Conservation (phyloP, 2,329 filamentous ascomycete species). For the Cladophialophora chaetospira region DNA sequence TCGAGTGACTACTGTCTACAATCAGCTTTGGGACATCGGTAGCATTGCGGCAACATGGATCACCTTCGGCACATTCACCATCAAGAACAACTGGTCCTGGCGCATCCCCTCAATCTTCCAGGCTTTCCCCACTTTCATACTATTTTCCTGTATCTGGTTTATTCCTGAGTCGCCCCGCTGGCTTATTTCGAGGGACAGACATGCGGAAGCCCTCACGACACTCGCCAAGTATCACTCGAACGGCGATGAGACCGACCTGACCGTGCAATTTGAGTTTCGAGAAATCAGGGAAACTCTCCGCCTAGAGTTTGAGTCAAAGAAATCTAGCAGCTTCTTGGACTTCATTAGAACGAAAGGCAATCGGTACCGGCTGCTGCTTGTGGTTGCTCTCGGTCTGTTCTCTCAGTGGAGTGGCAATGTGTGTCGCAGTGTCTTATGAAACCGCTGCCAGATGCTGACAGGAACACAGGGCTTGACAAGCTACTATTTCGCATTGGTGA, state of each 20-base stretch:
- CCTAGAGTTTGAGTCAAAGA: constrained; percentile 52
- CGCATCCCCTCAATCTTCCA: constrained; percentile 68
- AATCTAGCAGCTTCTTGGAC: constrained; percentile 57
- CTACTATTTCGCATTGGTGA: constrained; percentile 39
- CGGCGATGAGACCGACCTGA: constrained; percentile 42
- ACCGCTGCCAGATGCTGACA: not conserved
- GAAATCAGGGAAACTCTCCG: constrained; percentile 67
- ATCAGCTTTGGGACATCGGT: constrained; percentile 57
- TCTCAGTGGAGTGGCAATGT: constrained; percentile 55
- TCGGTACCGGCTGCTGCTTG: constrained; percentile 56
- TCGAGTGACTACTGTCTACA: constrained; percentile 54
- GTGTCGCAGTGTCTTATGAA: constrained; percentile 36
- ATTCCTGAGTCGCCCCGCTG: constrained; percentile 69
- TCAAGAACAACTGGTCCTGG: constrained; percentile 55
- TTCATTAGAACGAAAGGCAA: constrained; percentile 63
- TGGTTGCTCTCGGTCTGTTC: constrained; percentile 37
- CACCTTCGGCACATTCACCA: constrained; percentile 50
- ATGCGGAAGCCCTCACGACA: constrained; percentile 35
- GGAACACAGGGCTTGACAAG: constrained; percentile 34
- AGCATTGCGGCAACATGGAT: constrained; percentile 53
- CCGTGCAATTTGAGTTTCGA: constrained; percentile 66
- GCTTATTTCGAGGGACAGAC: constrained; percentile 46
- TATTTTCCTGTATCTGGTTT: constrained; percentile 60
- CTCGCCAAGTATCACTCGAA: constrained; percentile 44
- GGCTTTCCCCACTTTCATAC: constrained; percentile 60